Evolutionary conservation across 2,329 filamentous ascomycete species (phyloP).

Genomic region (Lasiodiplodia sp.): DNA sequence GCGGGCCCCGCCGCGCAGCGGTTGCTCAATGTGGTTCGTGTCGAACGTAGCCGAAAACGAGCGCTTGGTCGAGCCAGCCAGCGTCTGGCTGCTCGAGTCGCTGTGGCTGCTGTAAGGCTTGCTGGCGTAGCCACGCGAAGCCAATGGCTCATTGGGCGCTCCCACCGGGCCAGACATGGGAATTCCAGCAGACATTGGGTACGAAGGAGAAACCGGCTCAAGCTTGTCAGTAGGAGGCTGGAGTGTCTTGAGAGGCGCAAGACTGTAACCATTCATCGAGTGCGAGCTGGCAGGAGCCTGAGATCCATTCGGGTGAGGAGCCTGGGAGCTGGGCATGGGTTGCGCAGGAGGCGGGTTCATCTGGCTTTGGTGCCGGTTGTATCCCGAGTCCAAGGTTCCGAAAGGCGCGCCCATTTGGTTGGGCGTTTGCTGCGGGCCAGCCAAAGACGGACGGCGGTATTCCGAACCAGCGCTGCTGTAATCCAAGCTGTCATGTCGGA

Average conservation of each 20-base stretch:
- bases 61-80: slow-evolving; percentile 51
- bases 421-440: slow-evolving; percentile 38
- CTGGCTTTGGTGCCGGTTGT: slow-evolving; percentile 47
- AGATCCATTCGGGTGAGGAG: slow-evolving; percentile 36
- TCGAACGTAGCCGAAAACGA: slow-evolving; percentile 56
- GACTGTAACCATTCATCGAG: slow-evolving; percentile 42
- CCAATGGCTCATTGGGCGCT: slow-evolving; percentile 27
- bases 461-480: slow-evolving; percentile 46
- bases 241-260: slow-evolving; percentile 54
- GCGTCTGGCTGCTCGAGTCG: slow-evolving; percentile 32
- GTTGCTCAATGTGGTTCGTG: slow-evolving; percentile 51
- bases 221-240: slow-evolving; percentile 46
- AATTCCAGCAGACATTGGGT: slow-evolving; percentile 43
- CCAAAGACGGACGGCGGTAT: slow-evolving; percentile 51
- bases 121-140: slow-evolving; percentile 31
- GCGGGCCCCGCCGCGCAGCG: slow-evolving; percentile 53
- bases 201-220: slow-evolving; percentile 55
- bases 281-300: slow-evolving; percentile 33
- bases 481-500: slow-evolving; percentile 50
- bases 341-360: slow-evolving; percentile 38
- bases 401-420: slow-evolving; percentile 46
- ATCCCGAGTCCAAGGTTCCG: slow-evolving; percentile 43
- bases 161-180: slow-evolving; percentile 29
- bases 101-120: slow-evolving; percentile 35
- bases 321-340: slow-evolving; percentile 43